These are phyloP conservation scores for Lathyrus tuberosus DNA, from an alignment of 306 rosid genomes.

Conservation along the genomic window DNA sequence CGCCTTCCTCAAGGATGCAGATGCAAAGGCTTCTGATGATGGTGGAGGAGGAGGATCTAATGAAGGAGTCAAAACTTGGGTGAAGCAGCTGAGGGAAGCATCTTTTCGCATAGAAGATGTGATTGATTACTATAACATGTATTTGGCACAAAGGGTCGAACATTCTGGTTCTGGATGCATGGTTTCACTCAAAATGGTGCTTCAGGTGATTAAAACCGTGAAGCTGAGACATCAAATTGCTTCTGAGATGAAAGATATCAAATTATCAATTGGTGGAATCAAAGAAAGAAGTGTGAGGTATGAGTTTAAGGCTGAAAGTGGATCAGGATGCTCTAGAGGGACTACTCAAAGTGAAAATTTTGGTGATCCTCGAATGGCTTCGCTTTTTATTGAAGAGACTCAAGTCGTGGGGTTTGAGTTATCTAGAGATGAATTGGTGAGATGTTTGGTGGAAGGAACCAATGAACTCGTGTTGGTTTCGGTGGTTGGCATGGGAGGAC, in stretches of 20 bases:
- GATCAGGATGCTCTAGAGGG: background rate
- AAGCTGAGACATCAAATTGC: background rate
- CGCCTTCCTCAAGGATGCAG: background rate
- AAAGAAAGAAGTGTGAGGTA: slow-evolving; percentile 40
- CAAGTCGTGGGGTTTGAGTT: slow-evolving; percentile 40
- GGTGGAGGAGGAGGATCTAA: background rate
- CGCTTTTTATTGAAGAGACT: slow-evolving; percentile 22
- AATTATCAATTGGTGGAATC: slow-evolving; percentile 6
- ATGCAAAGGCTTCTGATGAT: background rate
- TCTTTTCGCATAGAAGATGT: background rate
- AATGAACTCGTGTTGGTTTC: slow-evolving; percentile 4
- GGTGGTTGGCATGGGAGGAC: slow-evolving; percentile 48
- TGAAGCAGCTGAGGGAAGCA: background rate
- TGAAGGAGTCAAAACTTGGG: background rate
- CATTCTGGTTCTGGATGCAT: background rate
- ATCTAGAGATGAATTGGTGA: slow-evolving; percentile 26
- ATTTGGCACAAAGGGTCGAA: background rate
- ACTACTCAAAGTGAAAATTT: background rate
- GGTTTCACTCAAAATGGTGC: background rate
- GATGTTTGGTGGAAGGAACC: background rate
- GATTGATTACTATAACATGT: background rate
- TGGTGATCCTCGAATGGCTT: background rate
- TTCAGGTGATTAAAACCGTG: background rate
- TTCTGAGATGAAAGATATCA: slow-evolving; percentile 24
- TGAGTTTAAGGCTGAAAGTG: background rate